Evolutionary conservation across 1,284 basidiomycete genomes (phyloP), one percentile per base, ranked within the genome.

Genomic region (Gymnopus androsaceus): DNA sequence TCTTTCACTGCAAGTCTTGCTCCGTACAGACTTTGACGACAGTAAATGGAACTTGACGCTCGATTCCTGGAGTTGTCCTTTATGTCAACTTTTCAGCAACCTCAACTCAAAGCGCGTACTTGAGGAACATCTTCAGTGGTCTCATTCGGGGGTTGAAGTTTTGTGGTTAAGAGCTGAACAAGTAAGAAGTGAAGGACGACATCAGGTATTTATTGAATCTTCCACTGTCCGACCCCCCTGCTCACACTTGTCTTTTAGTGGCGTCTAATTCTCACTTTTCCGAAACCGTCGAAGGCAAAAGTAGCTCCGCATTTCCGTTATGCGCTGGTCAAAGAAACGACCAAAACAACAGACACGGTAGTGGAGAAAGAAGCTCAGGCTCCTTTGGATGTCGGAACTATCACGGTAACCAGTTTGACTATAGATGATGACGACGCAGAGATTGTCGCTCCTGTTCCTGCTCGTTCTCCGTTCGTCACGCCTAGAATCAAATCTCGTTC

Each of bases 41-140:
- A 55, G 33, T 28, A 54, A 52, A 44, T 44, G 47, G 12, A 46
- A 33, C 21, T 47, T 45, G 15, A 36, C 31, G 17, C 47, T 59
- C 19, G 23, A 47, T 38, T 30, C 44, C 3, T 87, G 83, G 80
- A 54, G 67, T 31, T 90, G 88, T 63, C 87, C 88, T 0, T 58
- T 90, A 15, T 90, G 88, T 64, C 71, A 76, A 44, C 62, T 85
- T 3, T 75, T 84, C 47, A 74, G 74, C 5, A 61, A 57, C 0
- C 82, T 90, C 48, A 56, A 64, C 4, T 83, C 77, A 12, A 72
- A 69, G 23, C 74, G 70, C 17, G 78, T 83, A 72, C 68, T 90
- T 1, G 66, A 69, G 30, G 75, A 68, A 25, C 88, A 90, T 65
- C 59, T 90, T 12, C 59, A 67, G 4, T 78, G 76, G 71, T 81